A percentile compares a stretch with the other conserved stretches of the same genome.
Conservation (phyloP, 441 rosid genomes). For the Hypseocharis bilobata region DNA sequence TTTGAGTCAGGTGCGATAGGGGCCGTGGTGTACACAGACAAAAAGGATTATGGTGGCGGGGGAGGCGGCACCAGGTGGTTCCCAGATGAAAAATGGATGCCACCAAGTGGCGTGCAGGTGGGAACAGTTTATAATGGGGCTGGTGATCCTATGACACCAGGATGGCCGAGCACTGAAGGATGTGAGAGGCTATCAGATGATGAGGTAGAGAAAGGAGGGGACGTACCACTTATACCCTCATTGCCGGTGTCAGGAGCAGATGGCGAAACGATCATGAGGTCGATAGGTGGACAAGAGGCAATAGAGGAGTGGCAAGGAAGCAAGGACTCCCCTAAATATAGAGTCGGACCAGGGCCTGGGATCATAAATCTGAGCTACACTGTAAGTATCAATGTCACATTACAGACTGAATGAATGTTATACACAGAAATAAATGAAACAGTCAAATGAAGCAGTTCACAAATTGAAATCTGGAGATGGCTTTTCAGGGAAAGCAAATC, state of each 20-base stretch:
- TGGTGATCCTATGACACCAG: slow-evolving; percentile 39
- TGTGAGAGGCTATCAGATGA: slow-evolving; percentile 69
- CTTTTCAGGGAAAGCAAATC: slow-evolving; percentile 52
- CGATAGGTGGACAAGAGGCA: slow-evolving; percentile 44
- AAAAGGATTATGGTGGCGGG: slow-evolving; percentile 61
- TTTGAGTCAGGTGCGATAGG: slow-evolving; percentile 37
- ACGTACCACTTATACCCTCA: slow-evolving; percentile 60
- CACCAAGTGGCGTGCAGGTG: slow-evolving; percentile 78
- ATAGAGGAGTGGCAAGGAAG: slow-evolving; percentile 58
- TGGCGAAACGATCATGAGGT: slow-evolving; percentile 52
- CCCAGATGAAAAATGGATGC: slow-evolving; percentile 62
- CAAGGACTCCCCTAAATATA: not conserved
- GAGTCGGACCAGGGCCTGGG: slow-evolving; percentile 58
- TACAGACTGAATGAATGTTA: too few relatives aligned
- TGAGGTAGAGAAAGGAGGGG: slow-evolving; percentile 50
- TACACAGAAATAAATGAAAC: not conserved
- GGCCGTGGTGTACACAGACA: slow-evolving; percentile 50
- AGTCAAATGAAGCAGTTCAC: not conserved
- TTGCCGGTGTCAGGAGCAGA: slow-evolving; percentile 21
- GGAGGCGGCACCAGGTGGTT: slow-evolving; percentile 43
- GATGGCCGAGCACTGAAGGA: slow-evolving; percentile 64
- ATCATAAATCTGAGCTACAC: slow-evolving; percentile 45
- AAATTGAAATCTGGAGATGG: not conserved
- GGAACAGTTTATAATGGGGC: slow-evolving; percentile 45
- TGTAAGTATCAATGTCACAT: slow-evolving; percentile 43